These are phyloP conservation scores for Mortierella sp. DNA, from an alignment of 371 early-diverging fungal species.

Conservation along the genomic window DNA sequence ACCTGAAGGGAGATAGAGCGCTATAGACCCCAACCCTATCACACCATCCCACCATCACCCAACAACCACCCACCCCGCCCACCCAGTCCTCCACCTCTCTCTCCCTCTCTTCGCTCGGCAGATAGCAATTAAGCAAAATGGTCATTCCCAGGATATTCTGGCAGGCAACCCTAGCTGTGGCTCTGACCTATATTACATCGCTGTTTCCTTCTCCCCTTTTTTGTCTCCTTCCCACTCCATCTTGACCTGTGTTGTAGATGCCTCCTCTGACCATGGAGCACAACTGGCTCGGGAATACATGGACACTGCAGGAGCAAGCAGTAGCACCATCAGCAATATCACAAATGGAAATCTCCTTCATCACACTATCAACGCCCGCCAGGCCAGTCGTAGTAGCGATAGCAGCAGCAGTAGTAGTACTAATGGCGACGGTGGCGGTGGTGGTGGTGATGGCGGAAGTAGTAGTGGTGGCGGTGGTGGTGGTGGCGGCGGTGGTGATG, in stretches of 20 bases:
- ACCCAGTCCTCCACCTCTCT: too few relatives aligned
- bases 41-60: too few relatives aligned
- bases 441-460: not conserved
- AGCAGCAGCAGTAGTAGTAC: too few relatives aligned
- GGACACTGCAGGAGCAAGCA: slow-evolving; percentile 6
- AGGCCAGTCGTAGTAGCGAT: too few relatives aligned
- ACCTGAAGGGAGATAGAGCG: slow-evolving; percentile 11
- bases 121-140: slow-evolving; percentile 7
- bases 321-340: not conserved
- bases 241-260: slow-evolving; percentile 7
- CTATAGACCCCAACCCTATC: slow-evolving; percentile 8
- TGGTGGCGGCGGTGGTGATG: not conserved
- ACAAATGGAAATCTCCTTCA: slow-evolving; percentile 2
- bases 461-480: too few relatives aligned
- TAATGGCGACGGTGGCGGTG: not conserved
- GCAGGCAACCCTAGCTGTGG: not conserved
- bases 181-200: slow-evolving; percentile 2
- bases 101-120: not conserved
- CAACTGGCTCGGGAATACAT: slow-evolving; percentile 5
- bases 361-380: too few relatives aligned
- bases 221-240: not conserved
- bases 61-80: too few relatives aligned
- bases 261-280: slow-evolving; percentile 10
- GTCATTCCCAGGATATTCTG: not conserved
- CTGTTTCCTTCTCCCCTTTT: not conserved